Base-by-base conservation (phyloP, 495 filamentous ascomycete genomes). In the Hyaloscypha hepaticicola region DNA sequence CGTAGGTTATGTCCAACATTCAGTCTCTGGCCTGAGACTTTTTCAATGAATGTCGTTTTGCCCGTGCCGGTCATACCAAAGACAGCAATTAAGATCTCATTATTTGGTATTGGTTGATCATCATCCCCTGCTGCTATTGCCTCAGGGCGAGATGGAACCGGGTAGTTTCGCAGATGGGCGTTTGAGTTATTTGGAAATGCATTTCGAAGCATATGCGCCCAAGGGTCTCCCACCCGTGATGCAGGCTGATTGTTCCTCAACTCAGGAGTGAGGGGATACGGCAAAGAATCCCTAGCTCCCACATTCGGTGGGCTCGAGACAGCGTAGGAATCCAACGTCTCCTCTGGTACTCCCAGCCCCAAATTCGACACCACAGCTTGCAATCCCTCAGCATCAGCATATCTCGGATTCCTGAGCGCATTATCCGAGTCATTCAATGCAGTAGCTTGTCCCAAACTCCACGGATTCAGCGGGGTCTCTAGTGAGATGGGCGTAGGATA, bases 41-140 rank as follows among this genome's bases (percentile, higher is more conserved):
- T 53, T 11, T 63, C 58, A 21, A 66, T 58, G 27, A 71, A 69
- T 6, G 66, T 68, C 1, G 66, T 71, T 49, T 71, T 71, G 3
- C 69, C 69, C 0, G 63, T 67, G 0, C 69, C 69, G 1, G 69
- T 71, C 28, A 68, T 67, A 16, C 69, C 69, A 14, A 69, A 63
- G 3, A 71, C 57, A 7, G 65, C 68, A 16, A 70, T 67, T 16
- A 70, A 24, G 26, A 70, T 45, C 19, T 66, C 55, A 19, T 55
- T 16, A 11, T 45, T 45, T 45, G 38, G 16, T 4, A 16, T 16
- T 16, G 38, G 3, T 4, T 9, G 16, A 16, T 3, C 19, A 16
- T 3, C 19, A 4, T 16, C 12, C 4, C 38, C 38, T 45, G 3
- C 38, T 4, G 19, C 38, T 16, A 3, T 14, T 9, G 38, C 11